Evolutionary conservation across 495 filamentous ascomycete species (phyloP).

Genomic region (Pseudotulostoma volvatum): DNA sequence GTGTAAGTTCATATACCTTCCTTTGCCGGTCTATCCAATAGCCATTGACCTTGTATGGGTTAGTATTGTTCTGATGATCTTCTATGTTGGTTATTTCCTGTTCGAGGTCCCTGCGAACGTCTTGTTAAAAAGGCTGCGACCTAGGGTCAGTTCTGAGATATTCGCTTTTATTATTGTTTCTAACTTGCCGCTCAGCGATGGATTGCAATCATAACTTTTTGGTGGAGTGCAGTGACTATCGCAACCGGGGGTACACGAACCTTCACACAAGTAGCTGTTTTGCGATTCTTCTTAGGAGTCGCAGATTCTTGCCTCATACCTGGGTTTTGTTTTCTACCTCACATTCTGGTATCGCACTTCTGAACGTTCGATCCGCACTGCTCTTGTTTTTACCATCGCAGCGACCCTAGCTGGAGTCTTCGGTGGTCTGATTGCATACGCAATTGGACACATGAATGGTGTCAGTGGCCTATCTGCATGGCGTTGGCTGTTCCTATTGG

Average conservation of each 20-base stretch:
- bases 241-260: conserved; percentile 29
- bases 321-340: conserved; percentile 36
- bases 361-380: conserved; percentile 37
- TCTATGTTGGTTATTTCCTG: conserved; percentile 38
- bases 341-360: conserved; percentile 41
- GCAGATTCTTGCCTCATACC: conserved; percentile 33
- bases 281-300: conserved; percentile 37
- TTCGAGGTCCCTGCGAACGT: conserved; percentile 44
- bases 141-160: too few species aligned
- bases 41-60: too few species aligned
- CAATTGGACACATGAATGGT: conserved; percentile 38
- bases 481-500: conserved; percentile 39
- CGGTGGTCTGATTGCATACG: too few species aligned
- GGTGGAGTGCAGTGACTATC: conserved; percentile 39
- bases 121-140: conserved; percentile 39
- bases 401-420: conserved; percentile 45
- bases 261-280: conserved; percentile 26
- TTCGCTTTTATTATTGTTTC: not conserved
- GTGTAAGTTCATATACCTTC: too few species aligned
- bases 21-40: too few species aligned
- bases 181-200: conserved; percentile 19
- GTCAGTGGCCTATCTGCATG: conserved; percentile 27
- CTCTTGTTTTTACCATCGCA: conserved; percentile 36
- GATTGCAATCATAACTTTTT: conserved; percentile 39
- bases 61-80: conserved; percentile 40